Evolutionary conservation across 768 basidiomycete genomes (phyloP).

Genomic region (Coprinopsis marcescibilis): DNA sequence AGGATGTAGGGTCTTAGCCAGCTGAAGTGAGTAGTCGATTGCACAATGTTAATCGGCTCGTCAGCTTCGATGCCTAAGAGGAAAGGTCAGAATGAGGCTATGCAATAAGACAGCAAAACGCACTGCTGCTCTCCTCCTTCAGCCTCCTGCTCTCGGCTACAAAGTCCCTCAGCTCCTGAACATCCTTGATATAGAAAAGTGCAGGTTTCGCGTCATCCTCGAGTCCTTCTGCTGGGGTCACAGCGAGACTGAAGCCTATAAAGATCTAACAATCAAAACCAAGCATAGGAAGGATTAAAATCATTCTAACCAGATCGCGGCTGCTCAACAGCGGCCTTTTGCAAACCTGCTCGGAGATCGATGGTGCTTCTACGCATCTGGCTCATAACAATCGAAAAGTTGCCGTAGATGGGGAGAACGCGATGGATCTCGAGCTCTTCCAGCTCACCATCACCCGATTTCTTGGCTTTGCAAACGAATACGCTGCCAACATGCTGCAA

Average conservation of each 20-base stretch:
- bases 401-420: constrained; percentile 51
- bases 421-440: constrained; percentile 40
- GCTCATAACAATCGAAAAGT: constrained; percentile 50
- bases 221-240: constrained; percentile 39
- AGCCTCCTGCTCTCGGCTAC: constrained; percentile 53
- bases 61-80: constrained; percentile 18
- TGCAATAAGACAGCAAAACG: constrained; percentile 1
- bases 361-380: constrained; percentile 40
- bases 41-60: constrained; percentile 20
- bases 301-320: constrained; percentile 34
- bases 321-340: constrained; percentile 25
- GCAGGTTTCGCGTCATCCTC: constrained; percentile 25
- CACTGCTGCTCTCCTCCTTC: constrained; percentile 43
- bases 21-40: constrained; percentile 31
- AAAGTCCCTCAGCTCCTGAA: constrained; percentile 39
- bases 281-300: not conserved
- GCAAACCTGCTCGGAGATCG: constrained; percentile 23
- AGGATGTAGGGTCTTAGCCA: constrained; percentile 43
- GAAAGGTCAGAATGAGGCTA: not conserved
- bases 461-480: constrained; percentile 40
- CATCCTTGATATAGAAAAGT: constrained; percentile 42
- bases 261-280: not conserved
- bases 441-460: constrained; percentile 16
- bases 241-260: constrained; percentile 50
- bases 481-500: constrained; percentile 28